Evolutionary conservation across 495 filamentous ascomycete species (phyloP), one percentile per base, ranked within the genome.

Genomic region (Penicillium bovifimosum): DNA sequence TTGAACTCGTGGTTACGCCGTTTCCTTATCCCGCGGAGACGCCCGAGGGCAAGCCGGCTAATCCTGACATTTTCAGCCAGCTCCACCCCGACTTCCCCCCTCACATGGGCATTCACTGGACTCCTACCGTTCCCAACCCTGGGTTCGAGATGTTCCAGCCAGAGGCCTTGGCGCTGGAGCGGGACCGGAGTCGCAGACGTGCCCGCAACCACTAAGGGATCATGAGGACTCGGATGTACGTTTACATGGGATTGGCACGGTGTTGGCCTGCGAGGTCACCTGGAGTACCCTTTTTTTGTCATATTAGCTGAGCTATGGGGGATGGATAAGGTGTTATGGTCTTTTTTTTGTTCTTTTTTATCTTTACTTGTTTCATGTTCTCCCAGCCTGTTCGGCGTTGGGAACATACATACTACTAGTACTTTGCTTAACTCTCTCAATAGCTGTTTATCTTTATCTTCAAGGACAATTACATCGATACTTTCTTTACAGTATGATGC

Each of bases 71-170:
- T 27, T 72, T 69, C 55, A 67, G 55, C 36, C 54, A 72, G 34
- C 44, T 73, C 38, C 72, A 76, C 46, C 71, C 72, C 0, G 74
- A 76, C 41, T 76, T 76, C 58, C 67, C 71, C 0, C 44, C 61
- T 6, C 50, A 60, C 0, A 61, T 71, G 55, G 68, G 68, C 14
- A 56, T 76, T 43, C 70, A 74, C 44, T 54, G 67, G 46, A 67
- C 68, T 29, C 69, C 72, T 10, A 33, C 47, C 9, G 49, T 41
- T 8, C 41, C 48, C 1, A 29, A 54, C 16, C 17, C 24, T 1
- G 61, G 55, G 9, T 16, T 36, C 10, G 60, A 66, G 43, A 61
- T 66, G 57, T 63, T 65, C 28, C 57, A 51, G 11, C 51, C 63
- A n/a, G n/a, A n/a, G 3, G 28, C 51, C 0, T n/a, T n/a, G n/a